Evolutionary conservation across 257 asterid species (phyloP).

Genomic region (Coffea canephora): DNA sequence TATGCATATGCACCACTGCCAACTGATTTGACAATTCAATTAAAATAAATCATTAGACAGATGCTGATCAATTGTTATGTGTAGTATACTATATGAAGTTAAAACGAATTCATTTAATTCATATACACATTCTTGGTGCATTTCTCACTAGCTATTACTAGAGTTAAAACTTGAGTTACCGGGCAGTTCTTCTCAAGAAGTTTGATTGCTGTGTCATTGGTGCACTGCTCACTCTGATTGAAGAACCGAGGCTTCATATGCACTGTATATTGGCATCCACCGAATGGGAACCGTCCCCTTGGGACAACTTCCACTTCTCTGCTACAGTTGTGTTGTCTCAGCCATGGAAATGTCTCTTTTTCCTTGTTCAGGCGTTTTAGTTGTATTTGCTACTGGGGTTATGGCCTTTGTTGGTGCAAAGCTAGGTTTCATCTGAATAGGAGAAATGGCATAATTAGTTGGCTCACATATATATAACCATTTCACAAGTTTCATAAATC

Average conservation of each 20-base stretch:
- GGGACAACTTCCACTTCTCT: constrained; percentile 61
- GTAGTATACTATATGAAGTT: too few species aligned
- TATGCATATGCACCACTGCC: too few species aligned
- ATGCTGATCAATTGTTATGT: too few species aligned
- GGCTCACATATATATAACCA: too few species aligned
- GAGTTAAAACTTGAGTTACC: constrained; percentile 22
- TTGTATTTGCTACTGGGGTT: not conserved
- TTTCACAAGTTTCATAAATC: not conserved
- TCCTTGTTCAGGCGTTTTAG: not conserved
- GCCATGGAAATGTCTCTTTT: not conserved
- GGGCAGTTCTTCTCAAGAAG: constrained; percentile 44
- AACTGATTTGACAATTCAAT: too few species aligned
- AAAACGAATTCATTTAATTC: too few species aligned
- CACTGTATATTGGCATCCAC: constrained; percentile 19
- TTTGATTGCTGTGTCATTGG: constrained; percentile 20
- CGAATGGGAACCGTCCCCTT: constrained; percentile 65
- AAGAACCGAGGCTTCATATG: not conserved
- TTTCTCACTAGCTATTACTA: too few species aligned
- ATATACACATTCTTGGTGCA: too few species aligned
- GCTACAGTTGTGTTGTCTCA: constrained; percentile 53
- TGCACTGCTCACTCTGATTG: constrained; percentile 3
- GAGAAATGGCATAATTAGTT: too few species aligned
- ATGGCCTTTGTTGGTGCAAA: constrained; percentile 14
- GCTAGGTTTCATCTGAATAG: constrained; percentile 44
- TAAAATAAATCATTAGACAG: too few species aligned